Evolutionary conservation across 177 flowering plant species (phyloP), one percentile per base, ranked within the genome.

Genomic region (Tripterygium wilfordii): DNA sequence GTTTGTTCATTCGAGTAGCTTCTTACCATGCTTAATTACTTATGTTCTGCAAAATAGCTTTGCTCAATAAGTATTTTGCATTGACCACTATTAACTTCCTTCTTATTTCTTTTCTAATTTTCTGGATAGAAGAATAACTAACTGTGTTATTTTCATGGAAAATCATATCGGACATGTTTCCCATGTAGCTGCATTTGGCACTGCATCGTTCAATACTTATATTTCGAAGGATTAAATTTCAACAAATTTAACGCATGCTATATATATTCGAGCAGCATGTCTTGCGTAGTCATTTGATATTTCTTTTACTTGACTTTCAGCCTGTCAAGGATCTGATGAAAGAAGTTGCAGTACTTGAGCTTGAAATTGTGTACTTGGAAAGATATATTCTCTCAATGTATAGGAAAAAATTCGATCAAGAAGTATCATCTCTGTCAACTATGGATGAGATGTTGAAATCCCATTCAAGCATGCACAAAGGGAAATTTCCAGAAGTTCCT

Each of bases 331-430:
- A 82, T 43, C 73, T 90, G 52, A 80, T 87, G 42, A 74, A 69
- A 69, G 96, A 90, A 53, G 77, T 85, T 31, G 76, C 90, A 15
- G 62, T 70, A 14, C 44, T 90, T 42, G 97, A 90, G 55, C 23
- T 76, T 57, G 88, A 87, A 72, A 74, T 87, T 30, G 49, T 46
- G 48, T 61, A 79, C 49, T 62, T 85, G 67, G 97, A 90, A 51
- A 68, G 73, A 32, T 75, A 80, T 69, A 87, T 90, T 57, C 85
- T 90, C 22, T 77, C 91, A 13, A 22, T 85, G 64, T 80, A 80
- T 33, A 55, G 76, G 17, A 71, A 57, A 63, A 63, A 32, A 15
- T 71, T 64, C 21, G 51, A 63, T 16, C 57, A 61, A 46, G 44
- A 33, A 39, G 40, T 53, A 10, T 37, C 60, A 19, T 21, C 63